Percentiles rank a stretch among this genome's conserved stretches.
Evolutionary conservation across 805 yeast species (phyloP).

Genomic region (Sungouiozyma intestinalis): DNA sequence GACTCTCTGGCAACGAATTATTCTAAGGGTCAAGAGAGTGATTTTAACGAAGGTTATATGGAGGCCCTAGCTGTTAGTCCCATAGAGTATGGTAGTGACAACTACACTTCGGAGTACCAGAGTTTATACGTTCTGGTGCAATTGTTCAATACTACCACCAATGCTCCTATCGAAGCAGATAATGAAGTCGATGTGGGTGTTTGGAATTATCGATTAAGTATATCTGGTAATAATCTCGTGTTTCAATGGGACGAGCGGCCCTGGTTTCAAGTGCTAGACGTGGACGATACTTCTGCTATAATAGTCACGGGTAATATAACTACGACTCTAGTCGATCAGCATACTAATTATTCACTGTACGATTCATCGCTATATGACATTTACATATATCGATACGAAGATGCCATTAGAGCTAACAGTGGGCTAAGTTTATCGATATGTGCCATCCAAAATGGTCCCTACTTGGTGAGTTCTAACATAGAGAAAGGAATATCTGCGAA

Average conservation of each 20-base stretch:
- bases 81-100: constrained; percentile 4
- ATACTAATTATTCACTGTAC: constrained; percentile 14
- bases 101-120: constrained; percentile 15
- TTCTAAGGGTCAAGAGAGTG: constrained; percentile 7
- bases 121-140: constrained; percentile 19
- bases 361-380: constrained; percentile 28
- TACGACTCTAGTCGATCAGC: constrained; percentile 8
- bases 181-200: constrained; percentile 1
- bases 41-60: constrained; percentile 22
- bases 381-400: constrained; percentile 38
- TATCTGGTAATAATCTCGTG: constrained; percentile 49
- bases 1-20: constrained; percentile 13
- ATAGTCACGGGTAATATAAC: constrained; percentile 49
- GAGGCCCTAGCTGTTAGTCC: constrained; percentile 25
- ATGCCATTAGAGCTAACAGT: constrained; percentile 18
- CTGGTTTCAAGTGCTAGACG: constrained; percentile 50
- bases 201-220: constrained; percentile 61
- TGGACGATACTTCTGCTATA: constrained; percentile 59
- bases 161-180: constrained; percentile 5
- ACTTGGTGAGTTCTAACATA: constrained; percentile 23
- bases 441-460: constrained; percentile 51
- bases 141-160: constrained; percentile 17
- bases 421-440: constrained; percentile 53
- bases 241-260: constrained; percentile 59
- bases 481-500: constrained; percentile 2